Percentiles rank a stretch among this genome's conserved stretches.
phyloP scores from a whole-genome alignment of 2,329 filamentous ascomycete genomes.

The Beauveria asiatica region DNA sequence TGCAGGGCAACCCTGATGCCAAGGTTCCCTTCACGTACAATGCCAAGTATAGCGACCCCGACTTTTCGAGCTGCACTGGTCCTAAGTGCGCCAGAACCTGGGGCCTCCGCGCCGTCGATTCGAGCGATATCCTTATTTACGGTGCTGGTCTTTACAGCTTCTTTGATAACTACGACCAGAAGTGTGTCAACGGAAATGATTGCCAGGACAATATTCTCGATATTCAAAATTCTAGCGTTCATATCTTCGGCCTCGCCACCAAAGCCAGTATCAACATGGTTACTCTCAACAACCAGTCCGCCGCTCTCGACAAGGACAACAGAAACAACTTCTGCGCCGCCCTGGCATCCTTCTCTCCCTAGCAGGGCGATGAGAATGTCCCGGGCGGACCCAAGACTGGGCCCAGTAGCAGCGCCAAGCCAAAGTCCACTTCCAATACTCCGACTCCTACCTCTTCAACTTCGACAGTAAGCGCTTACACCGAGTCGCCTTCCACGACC shows the following conservation, averaged over 20 bases:
- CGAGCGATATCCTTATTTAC: constrained; percentile 58
- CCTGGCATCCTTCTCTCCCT: constrained; percentile 40
- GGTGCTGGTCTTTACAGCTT: constrained; percentile 73
- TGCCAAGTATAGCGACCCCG: constrained; percentile 54
- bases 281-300: constrained; percentile 47
- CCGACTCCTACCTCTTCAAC: not conserved
- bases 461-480: not conserved
- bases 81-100: constrained; percentile 63
- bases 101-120: constrained; percentile 65
- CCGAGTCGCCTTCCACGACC: not conserved
- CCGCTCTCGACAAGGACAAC: constrained; percentile 51
- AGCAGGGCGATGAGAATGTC: not conserved
- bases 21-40: constrained; percentile 55
- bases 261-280: constrained; percentile 71
- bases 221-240: constrained; percentile 57
- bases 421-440: not conserved
- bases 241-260: constrained; percentile 62
- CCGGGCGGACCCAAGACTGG: constrained; percentile 1
- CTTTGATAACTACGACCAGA: constrained; percentile 73
- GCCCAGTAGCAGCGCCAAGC: not conserved
- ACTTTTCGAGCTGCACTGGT: constrained; percentile 52
- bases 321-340: constrained; percentile 57
- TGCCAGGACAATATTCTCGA: constrained; percentile 75
- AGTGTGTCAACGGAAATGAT: constrained; percentile 56
- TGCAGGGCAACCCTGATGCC: constrained; percentile 73